phyloP scores from a whole-genome alignment of 495 filamentous ascomycete species.

The Hypoxylon intermedium region DNA sequence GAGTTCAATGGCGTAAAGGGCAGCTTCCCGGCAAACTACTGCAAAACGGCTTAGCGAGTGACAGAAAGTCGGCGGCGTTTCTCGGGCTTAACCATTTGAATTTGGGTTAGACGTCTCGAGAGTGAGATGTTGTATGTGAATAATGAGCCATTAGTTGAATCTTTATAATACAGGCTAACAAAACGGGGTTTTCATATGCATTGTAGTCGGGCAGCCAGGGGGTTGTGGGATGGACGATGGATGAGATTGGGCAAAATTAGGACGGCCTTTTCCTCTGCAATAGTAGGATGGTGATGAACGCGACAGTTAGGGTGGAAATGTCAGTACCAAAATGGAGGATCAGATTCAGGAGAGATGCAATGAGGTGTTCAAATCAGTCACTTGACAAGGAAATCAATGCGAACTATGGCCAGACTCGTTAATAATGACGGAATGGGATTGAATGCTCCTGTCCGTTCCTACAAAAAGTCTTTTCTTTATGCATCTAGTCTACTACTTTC shows the following conservation, averaged over 20 bases:
- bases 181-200: too few relatives aligned
- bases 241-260: too few relatives aligned
- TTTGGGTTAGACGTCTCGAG: neutral
- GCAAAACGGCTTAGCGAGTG: constrained; percentile 44
- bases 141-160: neutral
- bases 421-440: neutral
- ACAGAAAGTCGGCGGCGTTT: neutral
- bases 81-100: neutral
- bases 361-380: too few relatives aligned
- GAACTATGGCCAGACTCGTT: too few relatives aligned
- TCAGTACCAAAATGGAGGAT: too few relatives aligned
- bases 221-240: neutral
- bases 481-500: neutral
- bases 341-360: too few relatives aligned
- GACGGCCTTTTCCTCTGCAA: too few relatives aligned
- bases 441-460: neutral
- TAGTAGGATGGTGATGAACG: too few relatives aligned
- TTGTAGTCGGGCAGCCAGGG: neutral
- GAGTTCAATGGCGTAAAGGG: constrained; percentile 78
- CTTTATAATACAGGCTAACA: neutral
- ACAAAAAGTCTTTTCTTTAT: neutral
- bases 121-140: neutral
- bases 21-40: constrained; percentile 92
- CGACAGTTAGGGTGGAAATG: too few relatives aligned
- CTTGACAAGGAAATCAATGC: too few relatives aligned